phyloP scores from a whole-genome alignment of 768 basidiomycete species.

The Suillus luteus region DNA sequence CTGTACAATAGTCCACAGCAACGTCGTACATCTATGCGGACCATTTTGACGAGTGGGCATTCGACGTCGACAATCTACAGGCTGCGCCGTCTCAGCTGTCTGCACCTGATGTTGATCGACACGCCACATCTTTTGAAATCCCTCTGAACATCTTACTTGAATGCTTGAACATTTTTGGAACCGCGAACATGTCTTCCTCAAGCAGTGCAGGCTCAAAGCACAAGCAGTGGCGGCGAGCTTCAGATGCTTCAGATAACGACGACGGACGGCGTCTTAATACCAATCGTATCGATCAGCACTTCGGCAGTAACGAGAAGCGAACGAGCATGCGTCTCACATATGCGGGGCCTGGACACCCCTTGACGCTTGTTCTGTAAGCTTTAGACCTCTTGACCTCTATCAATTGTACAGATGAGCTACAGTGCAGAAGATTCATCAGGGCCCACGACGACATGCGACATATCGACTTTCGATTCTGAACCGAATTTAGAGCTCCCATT shows the following conservation, averaged over 20 bases:
- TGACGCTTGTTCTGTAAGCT: constrained; percentile 77
- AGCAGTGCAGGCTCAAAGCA: constrained; percentile 36
- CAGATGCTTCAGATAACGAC: constrained; percentile 49
- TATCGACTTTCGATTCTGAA: constrained; percentile 84
- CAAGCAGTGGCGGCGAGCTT: constrained; percentile 51
- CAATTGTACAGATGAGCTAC: constrained; percentile 5
- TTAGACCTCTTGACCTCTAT: constrained; percentile 5
- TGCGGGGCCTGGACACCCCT: constrained; percentile 72
- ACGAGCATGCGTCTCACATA: constrained; percentile 90
- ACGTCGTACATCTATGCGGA: constrained; percentile 79
- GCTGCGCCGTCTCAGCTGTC: constrained; percentile 25
- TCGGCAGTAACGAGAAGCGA: constrained; percentile 57
- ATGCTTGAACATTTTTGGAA: constrained; percentile 92
- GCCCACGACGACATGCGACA: constrained; percentile 85
- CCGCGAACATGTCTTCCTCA: constrained; percentile 48
- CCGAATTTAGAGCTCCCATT: constrained; percentile 80
- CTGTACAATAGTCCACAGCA: constrained; percentile 44
- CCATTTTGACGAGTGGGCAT: constrained; percentile 81
- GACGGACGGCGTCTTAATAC: constrained; percentile 18
- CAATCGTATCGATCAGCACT: constrained; percentile 58
- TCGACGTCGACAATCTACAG: constrained; percentile 45
- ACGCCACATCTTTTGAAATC: constrained; percentile 67
- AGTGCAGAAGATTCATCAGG: constrained; percentile 80
- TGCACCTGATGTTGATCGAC: constrained; percentile 19
- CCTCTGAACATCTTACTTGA: constrained; percentile 84